A percentile compares a stretch with the other conserved stretches of the same genome.
Evolutionary conservation across 768 basidiomycete species (phyloP).

Genomic region (Lactarius sp.): DNA sequence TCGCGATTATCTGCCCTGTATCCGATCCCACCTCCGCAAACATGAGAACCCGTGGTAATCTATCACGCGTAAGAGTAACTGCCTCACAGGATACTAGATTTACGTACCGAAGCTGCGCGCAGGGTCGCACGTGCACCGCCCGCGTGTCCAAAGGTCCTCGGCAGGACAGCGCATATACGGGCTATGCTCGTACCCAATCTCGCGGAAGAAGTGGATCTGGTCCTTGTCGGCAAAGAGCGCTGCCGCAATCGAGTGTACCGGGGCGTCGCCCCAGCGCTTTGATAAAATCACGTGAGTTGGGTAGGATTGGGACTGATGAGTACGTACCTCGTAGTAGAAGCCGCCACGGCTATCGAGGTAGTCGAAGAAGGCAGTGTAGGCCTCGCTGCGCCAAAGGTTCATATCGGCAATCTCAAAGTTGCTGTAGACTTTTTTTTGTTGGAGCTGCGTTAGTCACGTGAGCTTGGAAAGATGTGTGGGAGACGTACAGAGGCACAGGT

Average conservation of each 20-base stretch:
- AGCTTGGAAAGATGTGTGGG: not conserved
- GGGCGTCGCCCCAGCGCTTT: constrained; percentile 82
- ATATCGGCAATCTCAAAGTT: constrained; percentile 90
- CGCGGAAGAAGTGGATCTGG: constrained; percentile 72
- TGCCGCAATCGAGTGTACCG: constrained; percentile 80
- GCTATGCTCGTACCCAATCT: constrained; percentile 82
- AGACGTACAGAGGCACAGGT: constrained; percentile 66
- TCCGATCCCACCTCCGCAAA: constrained; percentile 47
- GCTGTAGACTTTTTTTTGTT: constrained; percentile 69
- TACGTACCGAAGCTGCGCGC: constrained; percentile 53
- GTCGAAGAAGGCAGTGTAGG: constrained; percentile 80
- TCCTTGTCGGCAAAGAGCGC: constrained; percentile 69
- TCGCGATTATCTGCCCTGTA: not conserved
- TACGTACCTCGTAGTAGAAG: constrained; percentile 78
- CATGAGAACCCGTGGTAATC: constrained; percentile 58
- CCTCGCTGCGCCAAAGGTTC: constrained; percentile 78
- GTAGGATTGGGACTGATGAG: constrained; percentile 33
- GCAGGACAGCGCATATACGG: constrained; percentile 58
- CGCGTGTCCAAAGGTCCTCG: constrained; percentile 36
- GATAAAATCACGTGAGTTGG: not conserved
- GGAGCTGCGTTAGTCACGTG: not conserved
- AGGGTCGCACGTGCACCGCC: constrained; percentile 48
- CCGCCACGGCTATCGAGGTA: constrained; percentile 75
- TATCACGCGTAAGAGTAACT: constrained; percentile 25
- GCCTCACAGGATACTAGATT: not conserved